Evolutionary conservation across 1,284 basidiomycete genomes (phyloP), one percentile per base, ranked within the genome.

Genomic region (Moesziomyces sp.): DNA sequence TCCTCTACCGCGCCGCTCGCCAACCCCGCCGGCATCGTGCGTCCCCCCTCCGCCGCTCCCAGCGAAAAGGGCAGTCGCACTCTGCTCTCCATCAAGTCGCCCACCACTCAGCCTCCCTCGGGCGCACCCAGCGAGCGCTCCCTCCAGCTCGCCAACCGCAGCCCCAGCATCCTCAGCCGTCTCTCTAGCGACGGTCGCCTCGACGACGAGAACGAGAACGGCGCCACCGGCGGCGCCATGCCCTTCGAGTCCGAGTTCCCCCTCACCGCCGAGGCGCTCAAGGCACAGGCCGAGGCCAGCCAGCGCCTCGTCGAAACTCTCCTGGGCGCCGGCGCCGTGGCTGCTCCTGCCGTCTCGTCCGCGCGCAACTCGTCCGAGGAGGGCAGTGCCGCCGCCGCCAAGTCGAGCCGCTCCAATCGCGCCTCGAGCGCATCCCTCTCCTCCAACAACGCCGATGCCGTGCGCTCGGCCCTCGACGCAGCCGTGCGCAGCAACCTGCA

Each of bases 391-490:
- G 30, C 49, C 26, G 30, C 34, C 49, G 30, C 38, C 58, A 70
- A 42, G 90, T 90, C 0, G 78, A 88, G 16, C 90, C 92, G 76
- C 87, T 97, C 16, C 14, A 49, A 44, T 35, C 85, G 87, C 18
- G 72, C 34, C 13, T 61, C 83, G 3, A 40, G 63, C 28, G 48
- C 75, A 30, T 61, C 55, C 14, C 16, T 56, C 16, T 21, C 19
- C 26, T 51, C 40, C 51, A 69, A 57, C 40, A 40, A 40, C 38
- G 19, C 43, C 30, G 72, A 68, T 21, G 62, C 81, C 0, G 45
- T 65, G 26, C 58, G 59, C 48, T 71, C 74, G 21, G 54, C 70
- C 26, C 50, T 60, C 52, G 59, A 67, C 5, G 38, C 61, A 34
- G 62, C 64, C 21, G 53, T 69, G 19, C 51, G 45, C 13, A 71